Percentiles rank a stretch among this genome's conserved stretches.
These are phyloP conservation scores for Haberlea rhodopensis DNA, from an alignment of 257 asterid species.

Conservation along the genomic window DNA sequence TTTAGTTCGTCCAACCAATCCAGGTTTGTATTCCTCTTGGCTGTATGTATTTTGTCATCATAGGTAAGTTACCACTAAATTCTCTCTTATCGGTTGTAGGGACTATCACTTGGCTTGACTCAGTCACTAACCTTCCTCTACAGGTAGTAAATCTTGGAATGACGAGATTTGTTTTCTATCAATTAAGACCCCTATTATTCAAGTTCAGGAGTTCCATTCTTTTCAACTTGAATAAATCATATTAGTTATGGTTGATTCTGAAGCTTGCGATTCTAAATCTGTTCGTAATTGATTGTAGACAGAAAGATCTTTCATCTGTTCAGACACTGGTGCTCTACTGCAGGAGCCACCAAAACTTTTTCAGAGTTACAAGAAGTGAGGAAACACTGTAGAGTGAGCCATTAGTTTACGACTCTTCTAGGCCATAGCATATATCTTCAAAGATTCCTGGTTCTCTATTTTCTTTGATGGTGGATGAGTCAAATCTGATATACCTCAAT, in stretches of 20 bases:
- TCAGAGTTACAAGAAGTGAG: slow-evolving; percentile 77
- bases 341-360: slow-evolving; percentile 66
- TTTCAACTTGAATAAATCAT: slow-evolving; percentile 21
- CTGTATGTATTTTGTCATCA: slow-evolving; percentile 18
- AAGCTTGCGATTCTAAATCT: slow-evolving; percentile 21
- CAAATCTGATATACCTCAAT: neutral
- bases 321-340: slow-evolving; percentile 89
- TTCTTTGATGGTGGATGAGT: slow-evolving; percentile 16
- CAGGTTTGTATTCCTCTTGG: slow-evolving; percentile 49
- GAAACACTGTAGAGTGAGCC: slow-evolving; percentile 15
- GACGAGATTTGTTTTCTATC: slow-evolving; percentile 15
- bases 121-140: slow-evolving; percentile 77
- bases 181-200: slow-evolving; percentile 11
- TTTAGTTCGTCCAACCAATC: slow-evolving; percentile 88
- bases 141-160: slow-evolving; percentile 42
- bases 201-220: neutral
- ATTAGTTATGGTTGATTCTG: slow-evolving; percentile 8
- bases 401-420: slow-evolving; percentile 10
- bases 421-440: slow-evolving; percentile 13
- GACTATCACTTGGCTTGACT: slow-evolving; percentile 86
- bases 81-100: slow-evolving; percentile 49
- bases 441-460: slow-evolving; percentile 6
- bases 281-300: slow-evolving; percentile 42
- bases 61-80: slow-evolving; percentile 23
- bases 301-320: slow-evolving; percentile 80